Evolutionary conservation across 2,329 filamentous ascomycete species (phyloP).

Genomic region (Emmonsiellopsis sp.): DNA sequence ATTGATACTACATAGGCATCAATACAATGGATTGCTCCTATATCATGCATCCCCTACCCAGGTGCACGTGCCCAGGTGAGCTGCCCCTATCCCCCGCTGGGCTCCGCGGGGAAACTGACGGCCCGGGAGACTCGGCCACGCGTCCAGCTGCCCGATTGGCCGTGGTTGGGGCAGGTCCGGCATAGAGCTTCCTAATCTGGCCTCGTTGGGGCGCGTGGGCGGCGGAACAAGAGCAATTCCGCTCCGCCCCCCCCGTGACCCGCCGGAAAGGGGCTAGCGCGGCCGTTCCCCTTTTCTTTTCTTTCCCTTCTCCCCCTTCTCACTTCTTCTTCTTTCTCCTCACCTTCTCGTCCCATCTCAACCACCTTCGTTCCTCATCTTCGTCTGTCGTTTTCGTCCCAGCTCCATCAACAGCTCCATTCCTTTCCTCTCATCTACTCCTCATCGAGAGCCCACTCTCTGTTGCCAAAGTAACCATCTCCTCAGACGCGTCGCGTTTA

Average conservation of each 20-base stretch:
- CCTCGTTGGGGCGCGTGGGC: too few relatives aligned
- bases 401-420: background rate
- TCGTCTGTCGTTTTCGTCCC: background rate
- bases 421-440: background rate
- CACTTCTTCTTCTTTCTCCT: background rate
- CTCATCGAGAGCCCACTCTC: background rate
- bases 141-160: too few relatives aligned
- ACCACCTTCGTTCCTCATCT: background rate
- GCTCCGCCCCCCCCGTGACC: background rate
- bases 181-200: too few relatives aligned
- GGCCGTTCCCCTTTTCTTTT: background rate
- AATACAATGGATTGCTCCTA: too few relatives aligned
- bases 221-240: background rate
- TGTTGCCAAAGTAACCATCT: background rate
- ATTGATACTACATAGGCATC: too few relatives aligned
- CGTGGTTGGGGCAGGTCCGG: too few relatives aligned
- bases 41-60: too few relatives aligned
- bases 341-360: background rate
- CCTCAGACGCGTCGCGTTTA: background rate
- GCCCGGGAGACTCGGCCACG: too few relatives aligned
- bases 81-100: too few relatives aligned
- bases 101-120: too few relatives aligned
- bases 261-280: background rate
- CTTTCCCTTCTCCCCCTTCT: background rate
- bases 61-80: too few relatives aligned